These are phyloP conservation scores for Malbranchea zuffiana DNA, from an alignment of 2,329 filamentous ascomycete genomes.

Conservation along the genomic window DNA sequence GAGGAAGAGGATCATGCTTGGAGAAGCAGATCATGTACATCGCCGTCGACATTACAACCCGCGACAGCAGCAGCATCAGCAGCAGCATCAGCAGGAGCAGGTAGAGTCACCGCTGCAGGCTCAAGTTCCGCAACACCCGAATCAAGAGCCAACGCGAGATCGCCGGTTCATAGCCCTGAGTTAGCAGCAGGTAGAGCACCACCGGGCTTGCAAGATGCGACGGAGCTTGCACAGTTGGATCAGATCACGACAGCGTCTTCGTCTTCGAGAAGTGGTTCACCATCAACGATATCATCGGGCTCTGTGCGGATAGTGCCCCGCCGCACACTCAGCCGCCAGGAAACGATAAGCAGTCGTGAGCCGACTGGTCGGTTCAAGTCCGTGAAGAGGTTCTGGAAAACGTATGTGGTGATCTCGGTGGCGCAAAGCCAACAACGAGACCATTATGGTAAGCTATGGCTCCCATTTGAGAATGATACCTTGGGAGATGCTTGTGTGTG, in stretches of 20 bases:
- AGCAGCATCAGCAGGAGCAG: too few species aligned
- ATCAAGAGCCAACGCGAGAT: too few species aligned
- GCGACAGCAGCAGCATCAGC: too few species aligned
- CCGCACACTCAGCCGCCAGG: constrained; percentile 10
- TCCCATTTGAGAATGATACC: background rate
- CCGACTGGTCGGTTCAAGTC: constrained; percentile 45
- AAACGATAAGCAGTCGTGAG: constrained; percentile 6
- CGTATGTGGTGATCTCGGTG: constrained; percentile 30
- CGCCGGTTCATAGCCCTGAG: too few species aligned
- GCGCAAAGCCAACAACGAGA: constrained; percentile 33
- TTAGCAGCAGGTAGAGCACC: too few species aligned
- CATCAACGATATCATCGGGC: constrained; percentile 14
- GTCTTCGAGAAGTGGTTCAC: constrained; percentile 9
- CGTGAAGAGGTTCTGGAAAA: constrained; percentile 76
- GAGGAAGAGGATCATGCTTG: too few species aligned
- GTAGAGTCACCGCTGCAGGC: too few species aligned
- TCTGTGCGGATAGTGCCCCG: constrained; percentile 12
- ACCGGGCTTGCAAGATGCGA: constrained; percentile 2
- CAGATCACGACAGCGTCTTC: constrained; percentile 5
- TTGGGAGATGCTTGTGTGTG: background rate
- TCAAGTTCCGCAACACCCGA: too few species aligned
- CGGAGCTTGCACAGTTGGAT: constrained; percentile 4
- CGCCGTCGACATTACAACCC: too few species aligned
- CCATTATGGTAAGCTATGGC: constrained; percentile 28
- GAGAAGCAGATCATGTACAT: too few species aligned